These are phyloP conservation scores for Rosa lucieae DNA, from an alignment of 306 rosid species.

Conservation along the genomic window DNA sequence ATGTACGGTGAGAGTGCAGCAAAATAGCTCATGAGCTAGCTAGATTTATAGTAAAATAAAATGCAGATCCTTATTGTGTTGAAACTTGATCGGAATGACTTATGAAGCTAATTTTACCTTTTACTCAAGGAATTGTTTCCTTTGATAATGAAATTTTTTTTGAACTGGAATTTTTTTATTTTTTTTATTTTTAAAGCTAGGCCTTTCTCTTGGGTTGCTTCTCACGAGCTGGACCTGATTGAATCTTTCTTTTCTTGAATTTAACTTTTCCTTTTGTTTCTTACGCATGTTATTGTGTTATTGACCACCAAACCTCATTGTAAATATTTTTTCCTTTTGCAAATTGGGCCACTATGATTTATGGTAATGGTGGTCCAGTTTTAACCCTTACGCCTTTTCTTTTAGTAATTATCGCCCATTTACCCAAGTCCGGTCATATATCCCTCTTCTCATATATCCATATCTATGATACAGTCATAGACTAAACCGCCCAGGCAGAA, in stretches of 20 bases:
- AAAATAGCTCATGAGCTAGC: too few species aligned
- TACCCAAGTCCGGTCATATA: not conserved
- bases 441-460: not conserved
- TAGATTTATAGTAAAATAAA: too few species aligned
- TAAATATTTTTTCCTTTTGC: not conserved
- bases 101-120: too few species aligned
- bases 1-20: too few species aligned
- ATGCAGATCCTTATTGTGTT: too few species aligned
- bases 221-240: not conserved
- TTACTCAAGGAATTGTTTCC: too few species aligned
- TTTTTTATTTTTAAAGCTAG: not conserved
- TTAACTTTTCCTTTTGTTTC: not conserved
- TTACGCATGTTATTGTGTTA: not conserved
- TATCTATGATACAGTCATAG: conserved; percentile 8
- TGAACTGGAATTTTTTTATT: too few species aligned
- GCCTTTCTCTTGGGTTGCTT: not conserved
- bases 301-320: not conserved
- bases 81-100: too few species aligned
- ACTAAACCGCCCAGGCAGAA: conserved; percentile 20
- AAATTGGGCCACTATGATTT: not conserved
- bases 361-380: conserved; percentile 13
- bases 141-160: too few species aligned
- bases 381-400: not conserved
- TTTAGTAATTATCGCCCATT: conserved; percentile 8
- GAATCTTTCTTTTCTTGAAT: not conserved